Base-by-base conservation (phyloP, 305 asterid genomes). In the Fraxinus velutina region DNA sequence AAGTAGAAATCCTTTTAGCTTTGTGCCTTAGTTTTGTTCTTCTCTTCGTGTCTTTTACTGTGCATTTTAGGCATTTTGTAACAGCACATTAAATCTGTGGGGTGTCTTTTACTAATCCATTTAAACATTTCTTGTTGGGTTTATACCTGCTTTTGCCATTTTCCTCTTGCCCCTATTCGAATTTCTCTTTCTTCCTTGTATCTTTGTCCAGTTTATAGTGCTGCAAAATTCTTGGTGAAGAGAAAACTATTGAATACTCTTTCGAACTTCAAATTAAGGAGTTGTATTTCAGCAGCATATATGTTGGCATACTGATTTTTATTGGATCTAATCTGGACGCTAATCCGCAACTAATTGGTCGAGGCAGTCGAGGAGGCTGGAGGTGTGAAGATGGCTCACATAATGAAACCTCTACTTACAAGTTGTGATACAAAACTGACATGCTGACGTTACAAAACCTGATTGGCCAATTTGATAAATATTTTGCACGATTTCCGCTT, bases 131-230 rank as follows among this genome's bases (percentile, higher is more conserved):
- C 60, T 50, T 15, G 7, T 15, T 50, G 60, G 60, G 0, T 3
- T 50, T n/a, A 50, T 50, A 13, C 60, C 7, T 50, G 7, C 60
- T 50, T 47, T 50, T 50, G 21, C 7, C 60, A 4, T 50, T 50
- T 15, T 50, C 60, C 7, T 13, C 60, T 50, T 50, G 60, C 21
- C 21, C 19, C 60, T 4, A 50, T 4, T 50, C 60, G 17, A 50
- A 50, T 15, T 2, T 42, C 57, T 47, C 17, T 44, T 13, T 44
- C 17, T 12, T 47, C 78, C 13, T 17, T 75, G 82, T 22, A 37
- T 73, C 81, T 12, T 79, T 60, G 37, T 84, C 84, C 37, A 77
- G 19, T 72, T 76, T 7, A 73, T 36, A 71, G 66, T 76, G 15
- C 76, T 81, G 88, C 83, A 85, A 78, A 15, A 50, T 15, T 50